phyloP scores from a whole-genome alignment of 2,329 filamentous ascomycete genomes.

The Penicillium sp. region DNA sequence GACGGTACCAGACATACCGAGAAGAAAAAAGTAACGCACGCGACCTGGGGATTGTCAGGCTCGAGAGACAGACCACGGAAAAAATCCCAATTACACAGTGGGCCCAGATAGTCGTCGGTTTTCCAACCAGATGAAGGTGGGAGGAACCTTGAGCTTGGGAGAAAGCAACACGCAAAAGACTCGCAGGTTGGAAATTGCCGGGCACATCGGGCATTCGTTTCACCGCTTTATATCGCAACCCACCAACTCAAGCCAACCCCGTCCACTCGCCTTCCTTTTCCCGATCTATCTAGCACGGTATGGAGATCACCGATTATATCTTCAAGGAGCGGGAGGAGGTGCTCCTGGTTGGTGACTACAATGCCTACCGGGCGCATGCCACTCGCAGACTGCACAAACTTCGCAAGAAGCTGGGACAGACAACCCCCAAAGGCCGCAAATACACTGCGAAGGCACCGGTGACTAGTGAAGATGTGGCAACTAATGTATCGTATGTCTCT shows the following conservation, averaged over 20 bases:
- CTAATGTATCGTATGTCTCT: constrained; percentile 65
- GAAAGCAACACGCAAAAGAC: constrained; percentile 18
- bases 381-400: constrained; percentile 75
- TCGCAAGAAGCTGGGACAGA: constrained; percentile 77
- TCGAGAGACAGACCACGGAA: not conserved
- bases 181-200: constrained; percentile 26
- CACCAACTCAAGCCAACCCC: constrained; percentile 17
- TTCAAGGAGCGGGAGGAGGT: constrained; percentile 74
- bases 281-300: constrained; percentile 34
- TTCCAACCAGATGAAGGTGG: not conserved
- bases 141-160: constrained; percentile 8
- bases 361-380: constrained; percentile 73
- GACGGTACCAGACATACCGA: constrained; percentile 19
- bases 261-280: constrained; percentile 9
- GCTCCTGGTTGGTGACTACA: constrained; percentile 82
- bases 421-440: constrained; percentile 81
- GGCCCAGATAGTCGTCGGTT: not conserved
- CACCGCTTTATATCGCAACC: constrained; percentile 25
- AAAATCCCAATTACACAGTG: not conserved
- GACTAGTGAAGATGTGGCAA: constrained; percentile 67
- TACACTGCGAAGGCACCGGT: constrained; percentile 66
- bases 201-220: constrained; percentile 30
- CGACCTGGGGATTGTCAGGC: not conserved
- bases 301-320: constrained; percentile 88
- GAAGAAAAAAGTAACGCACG: constrained; percentile 3